These are phyloP conservation scores for Vanderwaltozyma polyspora DNA, from an alignment of 805 yeast species.

Conservation along the genomic window DNA sequence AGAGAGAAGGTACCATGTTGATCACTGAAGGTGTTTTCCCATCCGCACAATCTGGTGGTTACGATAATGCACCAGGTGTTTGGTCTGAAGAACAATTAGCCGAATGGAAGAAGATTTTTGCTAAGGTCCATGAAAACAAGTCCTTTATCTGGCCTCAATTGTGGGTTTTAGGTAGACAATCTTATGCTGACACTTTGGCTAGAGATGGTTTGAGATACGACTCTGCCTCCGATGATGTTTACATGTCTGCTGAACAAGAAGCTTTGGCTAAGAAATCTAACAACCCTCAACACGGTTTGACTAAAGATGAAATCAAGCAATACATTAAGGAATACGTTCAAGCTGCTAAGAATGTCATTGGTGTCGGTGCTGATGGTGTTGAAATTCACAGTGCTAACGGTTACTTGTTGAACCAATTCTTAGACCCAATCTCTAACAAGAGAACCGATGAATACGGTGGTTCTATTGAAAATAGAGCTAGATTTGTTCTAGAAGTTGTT, in stretches of 20 bases:
- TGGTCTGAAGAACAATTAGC: constrained; percentile 35
- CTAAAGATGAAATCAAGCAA: constrained; percentile 29
- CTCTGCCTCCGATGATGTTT: constrained; percentile 31
- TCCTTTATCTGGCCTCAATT: constrained; percentile 38
- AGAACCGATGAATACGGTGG: constrained; percentile 47
- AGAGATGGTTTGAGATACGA: constrained; percentile 28
- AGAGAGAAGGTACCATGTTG: constrained; percentile 44
- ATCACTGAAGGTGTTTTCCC: constrained; percentile 51
- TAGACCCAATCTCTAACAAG: constrained; percentile 35
- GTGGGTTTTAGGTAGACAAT: constrained; percentile 40
- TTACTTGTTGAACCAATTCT: constrained; percentile 44
- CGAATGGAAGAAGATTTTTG: constrained; percentile 39
- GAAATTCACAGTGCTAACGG: constrained; percentile 65
- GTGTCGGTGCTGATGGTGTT: constrained; percentile 41
- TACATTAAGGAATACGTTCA: constrained; percentile 16
- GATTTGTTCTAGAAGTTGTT: constrained; percentile 37
- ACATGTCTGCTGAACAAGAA: constrained; percentile 26
- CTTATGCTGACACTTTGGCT: constrained; percentile 28
- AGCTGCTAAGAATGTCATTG: constrained; percentile 32
- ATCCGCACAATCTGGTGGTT: constrained; percentile 34
- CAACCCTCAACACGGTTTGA: constrained; percentile 23
- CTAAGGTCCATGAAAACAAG: constrained; percentile 39
- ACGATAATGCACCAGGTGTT: constrained; percentile 40
- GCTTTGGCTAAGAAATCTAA: constrained; percentile 25
- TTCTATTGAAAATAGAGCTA: constrained; percentile 36